Evolutionary conservation across 1,284 basidiomycete species (phyloP).

Genomic region (Fomitopsis palustris): DNA sequence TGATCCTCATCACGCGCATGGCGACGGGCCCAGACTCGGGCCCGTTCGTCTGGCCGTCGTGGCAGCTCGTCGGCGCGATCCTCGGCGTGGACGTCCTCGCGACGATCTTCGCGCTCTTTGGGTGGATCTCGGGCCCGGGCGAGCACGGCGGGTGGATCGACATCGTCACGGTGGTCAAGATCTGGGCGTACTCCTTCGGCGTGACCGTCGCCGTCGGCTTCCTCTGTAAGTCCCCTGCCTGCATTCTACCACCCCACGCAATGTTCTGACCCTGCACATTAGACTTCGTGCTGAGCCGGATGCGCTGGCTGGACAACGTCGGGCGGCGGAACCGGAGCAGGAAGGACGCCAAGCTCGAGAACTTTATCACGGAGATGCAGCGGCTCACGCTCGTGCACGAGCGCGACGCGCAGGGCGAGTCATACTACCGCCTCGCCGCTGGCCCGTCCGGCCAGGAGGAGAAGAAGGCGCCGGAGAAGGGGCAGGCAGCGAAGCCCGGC

Average conservation of each 20-base stretch:
- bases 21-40: slow-evolving; percentile 6
- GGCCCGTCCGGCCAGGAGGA: not conserved
- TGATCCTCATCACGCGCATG: slow-evolving; percentile 9
- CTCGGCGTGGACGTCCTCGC: slow-evolving; percentile 9
- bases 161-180: slow-evolving; percentile 11
- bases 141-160: slow-evolving; percentile 8
- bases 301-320: slow-evolving; percentile 7
- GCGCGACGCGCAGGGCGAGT: slow-evolving; percentile 4
- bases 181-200: slow-evolving; percentile 10
- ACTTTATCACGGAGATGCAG: slow-evolving; percentile 9
- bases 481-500: not conserved
- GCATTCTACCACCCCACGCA: too few species aligned
- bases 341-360: slow-evolving; percentile 8
- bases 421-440: slow-evolving; percentile 1
- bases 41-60: slow-evolving; percentile 8
- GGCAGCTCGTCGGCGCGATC: slow-evolving; percentile 9
- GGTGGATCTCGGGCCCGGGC: slow-evolving; percentile 9
- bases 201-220: slow-evolving; percentile 7
- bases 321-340: slow-evolving; percentile 9
- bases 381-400: slow-evolving; percentile 6
- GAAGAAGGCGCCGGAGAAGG: not conserved
- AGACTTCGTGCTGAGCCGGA: slow-evolving; percentile 7
- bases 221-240: not conserved
- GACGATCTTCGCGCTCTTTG: slow-evolving; percentile 9
- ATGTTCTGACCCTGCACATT: not conserved